Evolutionary conservation across 140 eudicot species (phyloP).

Genomic region (Ambrosia hybrid): DNA sequence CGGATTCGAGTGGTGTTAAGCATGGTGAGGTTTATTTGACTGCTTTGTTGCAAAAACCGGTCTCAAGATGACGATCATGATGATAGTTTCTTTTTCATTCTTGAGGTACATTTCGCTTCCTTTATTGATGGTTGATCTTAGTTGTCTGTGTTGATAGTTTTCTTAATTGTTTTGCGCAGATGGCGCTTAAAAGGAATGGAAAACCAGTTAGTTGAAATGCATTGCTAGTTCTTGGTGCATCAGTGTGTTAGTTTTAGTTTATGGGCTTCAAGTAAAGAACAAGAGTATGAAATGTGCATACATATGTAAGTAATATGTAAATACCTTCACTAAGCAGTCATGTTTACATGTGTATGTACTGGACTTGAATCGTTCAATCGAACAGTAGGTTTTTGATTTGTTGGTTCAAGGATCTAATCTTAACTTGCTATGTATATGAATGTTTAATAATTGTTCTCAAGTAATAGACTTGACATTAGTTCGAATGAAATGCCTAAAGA

Average conservation of each 20-base stretch:
- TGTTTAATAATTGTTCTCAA: no score
- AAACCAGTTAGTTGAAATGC: no score
- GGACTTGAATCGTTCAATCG: neutral
- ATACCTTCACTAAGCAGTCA: neutral
- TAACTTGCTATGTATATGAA: neutral
- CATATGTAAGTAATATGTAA: neutral
- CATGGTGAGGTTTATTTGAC: constrained; percentile 90
- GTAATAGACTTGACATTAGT: no score
- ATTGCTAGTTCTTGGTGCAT: no score
- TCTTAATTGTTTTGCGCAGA: no score
- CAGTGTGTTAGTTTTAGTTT: neutral
- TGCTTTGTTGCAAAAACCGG: constrained; percentile 90
- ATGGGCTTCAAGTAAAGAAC: neutral
- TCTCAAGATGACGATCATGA: constrained; percentile 43
- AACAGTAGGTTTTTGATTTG: neutral
- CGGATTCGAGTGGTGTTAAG: constrained; percentile 80
- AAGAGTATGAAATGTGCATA: neutral
- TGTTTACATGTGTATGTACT: neutral
- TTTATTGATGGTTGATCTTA: no score
- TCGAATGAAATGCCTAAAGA: no score
- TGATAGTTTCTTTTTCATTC: neutral
- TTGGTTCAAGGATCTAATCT: neutral
- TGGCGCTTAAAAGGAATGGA: no score
- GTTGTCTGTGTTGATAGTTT: no score
- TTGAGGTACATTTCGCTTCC: neutral